Evolutionary conservation across 495 filamentous ascomycete species (phyloP), one percentile per base, ranked within the genome.

Genomic region (Hypoxylon fuscum): DNA sequence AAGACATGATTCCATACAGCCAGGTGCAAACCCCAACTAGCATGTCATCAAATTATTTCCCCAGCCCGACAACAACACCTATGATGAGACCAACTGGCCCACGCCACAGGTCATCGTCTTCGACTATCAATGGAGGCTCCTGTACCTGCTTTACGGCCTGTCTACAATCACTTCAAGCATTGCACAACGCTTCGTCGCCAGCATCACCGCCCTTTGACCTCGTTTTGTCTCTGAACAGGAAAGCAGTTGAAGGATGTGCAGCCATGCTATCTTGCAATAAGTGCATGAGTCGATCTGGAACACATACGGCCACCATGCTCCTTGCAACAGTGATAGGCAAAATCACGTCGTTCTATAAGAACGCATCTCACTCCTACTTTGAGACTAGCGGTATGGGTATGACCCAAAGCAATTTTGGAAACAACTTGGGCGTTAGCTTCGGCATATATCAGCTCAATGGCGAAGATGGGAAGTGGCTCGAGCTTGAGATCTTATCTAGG

Each of bases 111-210:
- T 66, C 71, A 32, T 55, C 71, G 2, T 70, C 71, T 8, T 54
- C 72, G 14, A 55, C 62, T 55, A 62, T 62, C 20, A 52, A 59
- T n/a, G 61, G 68, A 20, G 63, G 68, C 12, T 68, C 65, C 0
- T 83, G 80, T 53, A 76, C 72, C 25, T 83, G 79, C 55, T 82
- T 82, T 53, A 74, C 72, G 7, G 72, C 68, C 8, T 81, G 78
- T 41, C 68, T 83, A 12, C 74, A 81, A 43, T 75, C 76, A 1
- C 72, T 82, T 2, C 74, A 77, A 57, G 71, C 74, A 17, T 68
- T 82, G 18, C 78, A 81, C 64, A 76, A 80, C 48, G 72, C 76
- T 12, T 82, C 78, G 3, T 70, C 66, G 18, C 68, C 75, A 1
- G 54, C 69, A 1, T 65, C 59, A 1, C 72, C 75, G 1, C 71